Percentiles rank a stretch among this genome's conserved stretches.
These are phyloP conservation scores for Didymella keratinophila DNA, from an alignment of 2,329 filamentous ascomycete genomes.

Conservation along the genomic window DNA sequence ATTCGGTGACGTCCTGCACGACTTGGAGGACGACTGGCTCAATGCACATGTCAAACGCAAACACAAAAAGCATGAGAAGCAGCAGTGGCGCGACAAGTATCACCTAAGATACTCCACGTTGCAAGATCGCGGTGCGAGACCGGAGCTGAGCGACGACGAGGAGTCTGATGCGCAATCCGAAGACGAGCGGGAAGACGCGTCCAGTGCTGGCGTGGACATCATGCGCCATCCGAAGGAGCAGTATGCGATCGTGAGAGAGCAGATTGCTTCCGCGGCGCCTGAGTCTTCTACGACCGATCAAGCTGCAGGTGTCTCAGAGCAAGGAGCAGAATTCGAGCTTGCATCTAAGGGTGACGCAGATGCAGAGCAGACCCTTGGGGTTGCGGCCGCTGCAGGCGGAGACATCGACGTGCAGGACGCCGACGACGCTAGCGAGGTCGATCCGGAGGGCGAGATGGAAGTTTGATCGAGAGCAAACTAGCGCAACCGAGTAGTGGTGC, in stretches of 20 bases:
- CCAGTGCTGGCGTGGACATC: conserved; percentile 22
- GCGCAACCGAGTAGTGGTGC: too few relatives aligned
- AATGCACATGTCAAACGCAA: conserved; percentile 42
- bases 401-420: conserved; percentile 27
- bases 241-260: conserved; percentile 26
- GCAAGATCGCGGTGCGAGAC: conserved; percentile 7
- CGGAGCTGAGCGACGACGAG: neutral
- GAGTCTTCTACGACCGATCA: conserved; percentile 5
- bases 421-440: conserved; percentile 22
- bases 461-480: neutral
- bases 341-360: neutral
- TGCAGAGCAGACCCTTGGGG: conserved; percentile 2
- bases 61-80: conserved; percentile 28
- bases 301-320: neutral
- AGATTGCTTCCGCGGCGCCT: conserved; percentile 2
- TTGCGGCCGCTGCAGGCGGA: neutral
- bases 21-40: conserved; percentile 41
- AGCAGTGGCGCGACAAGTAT: conserved; percentile 36
- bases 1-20: conserved; percentile 43
- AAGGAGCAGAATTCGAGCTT: neutral
- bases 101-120: conserved; percentile 30
- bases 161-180: conserved; percentile 5
- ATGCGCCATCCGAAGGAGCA: conserved; percentile 30
- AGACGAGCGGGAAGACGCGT: conserved; percentile 1
- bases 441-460: conserved; percentile 37